These are phyloP conservation scores for Nectriaceae sp. DNA, from an alignment of 2,329 filamentous ascomycete species.

Conservation along the genomic window DNA sequence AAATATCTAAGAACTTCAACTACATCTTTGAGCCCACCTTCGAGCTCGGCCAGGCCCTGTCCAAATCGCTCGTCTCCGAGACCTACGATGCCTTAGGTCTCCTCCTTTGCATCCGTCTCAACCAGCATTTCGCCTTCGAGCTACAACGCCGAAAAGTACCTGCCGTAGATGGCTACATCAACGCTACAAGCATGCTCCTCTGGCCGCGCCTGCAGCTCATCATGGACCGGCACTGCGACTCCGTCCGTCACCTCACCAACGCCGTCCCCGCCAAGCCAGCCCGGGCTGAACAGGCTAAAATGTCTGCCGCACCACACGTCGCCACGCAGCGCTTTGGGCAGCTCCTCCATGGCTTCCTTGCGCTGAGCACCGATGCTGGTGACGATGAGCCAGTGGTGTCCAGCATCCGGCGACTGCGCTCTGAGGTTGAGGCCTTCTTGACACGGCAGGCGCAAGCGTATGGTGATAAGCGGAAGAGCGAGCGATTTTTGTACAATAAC, in stretches of 20 bases:
- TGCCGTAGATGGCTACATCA: slow-evolving; percentile 86
- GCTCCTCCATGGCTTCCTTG: slow-evolving; percentile 80
- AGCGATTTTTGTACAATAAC: slow-evolving; percentile 93
- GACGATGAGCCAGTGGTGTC: slow-evolving; percentile 91
- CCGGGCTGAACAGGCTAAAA: slow-evolving; percentile 55
- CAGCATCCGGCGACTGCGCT: slow-evolving; percentile 74
- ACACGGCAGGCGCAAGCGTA: slow-evolving; percentile 75
- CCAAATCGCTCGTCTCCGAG: slow-evolving; percentile 73
- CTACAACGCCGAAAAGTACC: slow-evolving; percentile 90
- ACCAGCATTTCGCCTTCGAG: slow-evolving; percentile 92
- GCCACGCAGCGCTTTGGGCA: slow-evolving; percentile 96
- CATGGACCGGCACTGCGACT: slow-evolving; percentile 92
- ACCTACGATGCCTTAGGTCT: slow-evolving; percentile 85
- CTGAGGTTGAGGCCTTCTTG: slow-evolving; percentile 83
- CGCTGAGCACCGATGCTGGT: slow-evolving; percentile 83
- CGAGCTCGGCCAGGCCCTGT: slow-evolving; percentile 75
- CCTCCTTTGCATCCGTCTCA: slow-evolving; percentile 87
- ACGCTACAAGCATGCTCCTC: slow-evolving; percentile 91
- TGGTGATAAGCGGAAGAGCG: slow-evolving; percentile 76
- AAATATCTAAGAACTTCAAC: slow-evolving; percentile 79
- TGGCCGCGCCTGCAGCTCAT: slow-evolving; percentile 95
- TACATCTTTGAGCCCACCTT: slow-evolving; percentile 92
- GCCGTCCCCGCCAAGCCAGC: slow-evolving; percentile 49
- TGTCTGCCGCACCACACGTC: slow-evolving; percentile 83
- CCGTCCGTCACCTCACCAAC: slow-evolving; percentile 66